Evolutionary conservation across 2,329 filamentous ascomycete genomes (phyloP).

Genomic region (Periconia sp.): DNA sequence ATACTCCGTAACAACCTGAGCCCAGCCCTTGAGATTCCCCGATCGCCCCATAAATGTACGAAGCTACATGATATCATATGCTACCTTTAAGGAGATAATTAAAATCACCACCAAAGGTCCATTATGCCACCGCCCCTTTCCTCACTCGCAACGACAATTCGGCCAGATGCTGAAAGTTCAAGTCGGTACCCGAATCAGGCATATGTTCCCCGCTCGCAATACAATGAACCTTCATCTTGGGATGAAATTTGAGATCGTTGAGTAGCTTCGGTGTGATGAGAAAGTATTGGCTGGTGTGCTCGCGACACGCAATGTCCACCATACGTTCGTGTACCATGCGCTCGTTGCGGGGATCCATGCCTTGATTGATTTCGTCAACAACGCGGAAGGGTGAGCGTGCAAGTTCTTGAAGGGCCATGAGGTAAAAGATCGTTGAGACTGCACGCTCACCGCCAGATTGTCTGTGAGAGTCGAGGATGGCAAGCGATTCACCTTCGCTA

Average conservation of each 20-base stretch:
- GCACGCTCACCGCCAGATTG: conserved; percentile 96
- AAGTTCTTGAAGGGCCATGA: conserved; percentile 95
- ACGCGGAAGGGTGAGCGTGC: conserved; percentile 96
- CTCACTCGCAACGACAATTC: conserved; percentile 39
- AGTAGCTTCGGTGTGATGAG: conserved; percentile 97
- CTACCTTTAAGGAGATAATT: too few relatives aligned
- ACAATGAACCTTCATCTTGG: conserved; percentile 89
- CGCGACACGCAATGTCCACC: conserved; percentile 93
- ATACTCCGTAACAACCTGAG: too few relatives aligned
- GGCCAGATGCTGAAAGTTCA: conserved; percentile 52
- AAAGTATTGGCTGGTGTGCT: conserved; percentile 82
- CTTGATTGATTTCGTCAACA: conserved; percentile 99
- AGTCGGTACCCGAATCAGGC: conserved; percentile 48
- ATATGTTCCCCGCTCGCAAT: conserved; percentile 84
- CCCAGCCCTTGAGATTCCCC: too few relatives aligned
- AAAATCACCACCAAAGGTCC: too few relatives aligned
- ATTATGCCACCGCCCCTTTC: conserved; percentile 22
- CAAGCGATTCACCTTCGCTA: conserved; percentile 75
- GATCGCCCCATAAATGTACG: too few relatives aligned
- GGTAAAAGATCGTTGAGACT: conserved; percentile 97
- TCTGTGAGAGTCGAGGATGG: conserved; percentile 85
- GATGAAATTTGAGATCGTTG: conserved; percentile 81
- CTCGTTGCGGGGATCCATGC: conserved; percentile 98
- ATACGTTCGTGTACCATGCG: conserved; percentile 97
- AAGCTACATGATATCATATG: too few relatives aligned